Conservation (phyloP, 805 yeast genomes). For the Yarrowia alimentaria region DNA sequence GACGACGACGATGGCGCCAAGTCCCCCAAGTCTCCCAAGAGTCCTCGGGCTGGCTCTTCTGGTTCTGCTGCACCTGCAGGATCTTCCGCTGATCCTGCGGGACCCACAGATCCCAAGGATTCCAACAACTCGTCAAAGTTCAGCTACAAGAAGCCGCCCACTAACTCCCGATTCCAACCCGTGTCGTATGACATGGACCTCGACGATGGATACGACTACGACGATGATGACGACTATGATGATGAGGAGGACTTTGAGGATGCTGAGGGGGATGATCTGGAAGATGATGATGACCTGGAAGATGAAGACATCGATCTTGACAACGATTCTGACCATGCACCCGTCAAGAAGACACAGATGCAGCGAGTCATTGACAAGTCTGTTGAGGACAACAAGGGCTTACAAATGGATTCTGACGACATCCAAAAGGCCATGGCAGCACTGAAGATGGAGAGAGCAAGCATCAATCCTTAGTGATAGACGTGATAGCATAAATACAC, state of each 20-base stretch:
- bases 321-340: constrained; percentile 23
- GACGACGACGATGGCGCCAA: constrained; percentile 4
- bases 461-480: constrained; percentile 13
- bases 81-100: constrained; percentile 6
- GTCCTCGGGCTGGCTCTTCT: constrained; percentile 43
- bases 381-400: constrained; percentile 6
- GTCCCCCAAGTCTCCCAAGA: constrained; percentile 59
- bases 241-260: constrained; percentile 31
- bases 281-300: constrained; percentile 29
- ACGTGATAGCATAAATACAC: constrained; percentile 1
- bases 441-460: constrained; percentile 19
- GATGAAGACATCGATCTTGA: constrained; percentile 22
- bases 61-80: constrained; percentile 13
- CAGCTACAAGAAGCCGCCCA: constrained; percentile 17
- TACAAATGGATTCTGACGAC: not conserved
- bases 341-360: constrained; percentile 11
- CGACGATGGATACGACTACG: constrained; percentile 31
- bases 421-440: constrained; percentile 10
- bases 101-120: constrained; percentile 14
- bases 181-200: constrained; percentile 29
- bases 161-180: constrained; percentile 24
- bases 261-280: constrained; percentile 27
- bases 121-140: constrained; percentile 19
- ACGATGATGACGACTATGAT: constrained; percentile 30
- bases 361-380: constrained; percentile 19